These are phyloP conservation scores for Sporothrix euskadiensis DNA, from an alignment of 2,329 filamentous ascomycete species.

Conservation along the genomic window DNA sequence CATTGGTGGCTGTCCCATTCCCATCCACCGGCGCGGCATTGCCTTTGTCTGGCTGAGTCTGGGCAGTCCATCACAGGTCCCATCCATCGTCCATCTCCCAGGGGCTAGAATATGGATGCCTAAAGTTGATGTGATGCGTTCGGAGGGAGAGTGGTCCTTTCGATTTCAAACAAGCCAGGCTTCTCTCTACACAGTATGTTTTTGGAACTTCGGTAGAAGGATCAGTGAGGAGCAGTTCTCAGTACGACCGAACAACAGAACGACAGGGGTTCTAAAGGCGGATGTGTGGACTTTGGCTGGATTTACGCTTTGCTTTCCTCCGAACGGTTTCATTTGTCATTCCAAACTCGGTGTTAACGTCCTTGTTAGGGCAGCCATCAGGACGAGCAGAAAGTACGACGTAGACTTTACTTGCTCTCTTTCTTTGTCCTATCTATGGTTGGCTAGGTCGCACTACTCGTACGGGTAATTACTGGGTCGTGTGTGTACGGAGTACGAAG, in stretches of 20 bases:
- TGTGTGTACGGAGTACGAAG: not conserved
- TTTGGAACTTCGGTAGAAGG: not conserved
- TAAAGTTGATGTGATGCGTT: conserved; percentile 1
- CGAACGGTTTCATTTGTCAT: conserved; percentile 3
- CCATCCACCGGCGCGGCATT: not conserved
- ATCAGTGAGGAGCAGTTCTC: not conserved
- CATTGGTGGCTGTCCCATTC: not conserved
- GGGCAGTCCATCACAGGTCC: not conserved
- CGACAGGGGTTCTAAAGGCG: not conserved
- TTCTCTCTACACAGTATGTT: too few relatives aligned
- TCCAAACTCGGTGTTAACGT: conserved; percentile 16
- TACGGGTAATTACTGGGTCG: too few relatives aligned
- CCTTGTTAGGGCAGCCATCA: not conserved
- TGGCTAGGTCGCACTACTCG: not conserved
- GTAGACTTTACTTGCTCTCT: not conserved
- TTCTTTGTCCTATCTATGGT: not conserved
- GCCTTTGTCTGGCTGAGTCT: not conserved
- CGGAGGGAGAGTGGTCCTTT: not conserved
- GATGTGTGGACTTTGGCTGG: not conserved
- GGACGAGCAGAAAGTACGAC: not conserved
- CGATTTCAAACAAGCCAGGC: conserved; percentile 9
- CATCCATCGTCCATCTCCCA: not conserved
- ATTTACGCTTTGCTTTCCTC: not conserved
- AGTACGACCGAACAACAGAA: not conserved
- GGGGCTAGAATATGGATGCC: conserved; percentile 21